phyloP scores from a whole-genome alignment of 495 filamentous ascomycete genomes.

The Penicillium roqueforti region DNA sequence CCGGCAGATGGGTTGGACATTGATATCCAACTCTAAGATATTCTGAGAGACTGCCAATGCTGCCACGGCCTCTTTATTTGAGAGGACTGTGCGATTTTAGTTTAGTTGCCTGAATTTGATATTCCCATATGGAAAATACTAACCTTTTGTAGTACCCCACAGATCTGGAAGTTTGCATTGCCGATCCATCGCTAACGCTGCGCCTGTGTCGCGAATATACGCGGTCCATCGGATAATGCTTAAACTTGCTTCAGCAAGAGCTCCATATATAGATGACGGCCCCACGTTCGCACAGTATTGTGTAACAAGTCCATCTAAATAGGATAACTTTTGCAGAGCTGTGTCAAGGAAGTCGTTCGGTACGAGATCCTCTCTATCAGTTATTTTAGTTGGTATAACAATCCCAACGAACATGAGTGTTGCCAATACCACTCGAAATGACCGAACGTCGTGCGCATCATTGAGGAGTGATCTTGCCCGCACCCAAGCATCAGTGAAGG shows the following conservation, averaged over 20 bases:
- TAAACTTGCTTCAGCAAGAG: slow-evolving; percentile 21
- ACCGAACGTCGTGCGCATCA: slow-evolving; percentile 8
- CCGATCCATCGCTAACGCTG: slow-evolving; percentile 15
- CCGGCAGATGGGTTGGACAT: slow-evolving; percentile 15
- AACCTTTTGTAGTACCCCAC: slow-evolving; percentile 5
- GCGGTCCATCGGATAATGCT: slow-evolving; percentile 20
- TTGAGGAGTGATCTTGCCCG: slow-evolving; percentile 4
- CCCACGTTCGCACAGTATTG: slow-evolving; percentile 19
- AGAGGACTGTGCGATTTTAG: background rate
- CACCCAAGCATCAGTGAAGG: slow-evolving; percentile 20
- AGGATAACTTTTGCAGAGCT: slow-evolving; percentile 11
- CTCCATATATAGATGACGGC: slow-evolving; percentile 16
- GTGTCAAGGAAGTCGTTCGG: slow-evolving; percentile 7
- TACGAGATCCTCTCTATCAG: background rate
- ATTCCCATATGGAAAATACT: background rate
- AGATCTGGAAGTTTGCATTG: slow-evolving; percentile 14
- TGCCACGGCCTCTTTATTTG: background rate
- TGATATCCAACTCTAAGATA: slow-evolving; percentile 7
- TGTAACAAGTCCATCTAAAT: slow-evolving; percentile 15
- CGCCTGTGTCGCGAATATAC: slow-evolving; percentile 25
- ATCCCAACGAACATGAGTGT: slow-evolving; percentile 22
- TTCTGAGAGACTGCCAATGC: background rate
- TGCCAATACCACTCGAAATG: slow-evolving; percentile 19
- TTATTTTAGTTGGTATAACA: slow-evolving; percentile 8
- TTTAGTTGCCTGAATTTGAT: background rate